These are phyloP conservation scores for Sclerotinia spermophila DNA, from an alignment of 2,329 filamentous ascomycete genomes.

Conservation along the genomic window DNA sequence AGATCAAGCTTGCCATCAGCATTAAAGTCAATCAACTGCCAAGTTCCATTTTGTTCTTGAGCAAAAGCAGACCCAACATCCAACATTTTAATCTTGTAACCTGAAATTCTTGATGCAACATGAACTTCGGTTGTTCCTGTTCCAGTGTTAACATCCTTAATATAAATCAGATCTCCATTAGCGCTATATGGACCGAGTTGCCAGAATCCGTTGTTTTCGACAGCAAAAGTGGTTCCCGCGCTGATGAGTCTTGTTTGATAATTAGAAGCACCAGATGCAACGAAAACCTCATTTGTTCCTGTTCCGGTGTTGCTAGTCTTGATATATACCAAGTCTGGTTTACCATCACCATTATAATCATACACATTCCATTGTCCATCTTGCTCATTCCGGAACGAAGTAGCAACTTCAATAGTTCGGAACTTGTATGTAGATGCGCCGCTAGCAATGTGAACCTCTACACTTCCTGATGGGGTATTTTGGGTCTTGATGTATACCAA, in stretches of 20 bases:
- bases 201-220: constrained; percentile 17
- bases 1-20: constrained; percentile 16
- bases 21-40: constrained; percentile 16
- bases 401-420: constrained; percentile 14
- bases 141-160: constrained; percentile 13
- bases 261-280: constrained; percentile 12
- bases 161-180: constrained; percentile 10
- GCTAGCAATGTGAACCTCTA: constrained; percentile 15
- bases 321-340: constrained; percentile 15
- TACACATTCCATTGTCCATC: constrained; percentile 18
- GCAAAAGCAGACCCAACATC: constrained; percentile 9
- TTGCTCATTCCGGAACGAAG: constrained; percentile 13
- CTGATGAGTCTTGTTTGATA: neutral
- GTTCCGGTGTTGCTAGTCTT: constrained; percentile 18
- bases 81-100: constrained; percentile 8
- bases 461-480: neutral
- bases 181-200: constrained; percentile 1
- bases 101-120: constrained; percentile 2
- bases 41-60: constrained; percentile 14
- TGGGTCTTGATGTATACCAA: constrained; percentile 11
- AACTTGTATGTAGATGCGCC: constrained; percentile 1
- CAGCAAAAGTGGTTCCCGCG: constrained; percentile 1
- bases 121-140: constrained; percentile 12
- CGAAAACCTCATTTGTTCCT: constrained; percentile 1
- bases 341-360: constrained; percentile 17